phyloP scores from a whole-genome alignment of 345 rosid genomes.

The Aquilaria yunnanensis region DNA sequence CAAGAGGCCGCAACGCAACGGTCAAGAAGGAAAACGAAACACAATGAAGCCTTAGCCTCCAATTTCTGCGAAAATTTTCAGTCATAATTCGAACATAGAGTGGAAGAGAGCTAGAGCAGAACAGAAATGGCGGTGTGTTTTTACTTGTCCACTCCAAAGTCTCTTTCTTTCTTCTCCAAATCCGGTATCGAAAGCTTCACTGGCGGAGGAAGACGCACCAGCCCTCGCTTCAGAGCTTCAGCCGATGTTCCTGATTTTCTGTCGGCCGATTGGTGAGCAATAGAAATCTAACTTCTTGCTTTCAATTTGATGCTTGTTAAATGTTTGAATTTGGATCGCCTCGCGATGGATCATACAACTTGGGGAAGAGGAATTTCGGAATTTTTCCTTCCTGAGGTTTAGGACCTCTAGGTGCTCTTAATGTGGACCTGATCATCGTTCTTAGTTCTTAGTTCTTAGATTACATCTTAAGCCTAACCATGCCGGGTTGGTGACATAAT shows the following conservation, averaged over 20 bases:
- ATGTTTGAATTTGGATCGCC: too few species aligned
- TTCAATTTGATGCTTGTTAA: not conserved
- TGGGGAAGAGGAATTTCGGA: too few species aligned
- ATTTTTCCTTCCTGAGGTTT: too few species aligned
- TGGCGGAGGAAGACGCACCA: slow-evolving; percentile 14
- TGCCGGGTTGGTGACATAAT: too few species aligned
- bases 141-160: slow-evolving; percentile 26
- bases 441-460: too few species aligned
- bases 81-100: not conserved
- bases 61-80: too few species aligned
- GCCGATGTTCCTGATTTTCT: slow-evolving; percentile 85
- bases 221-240: slow-evolving; percentile 42
- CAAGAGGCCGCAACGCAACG: not conserved
- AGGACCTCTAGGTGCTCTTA: too few species aligned
- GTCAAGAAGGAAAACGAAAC: not conserved
- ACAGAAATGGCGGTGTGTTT: slow-evolving; percentile 54
- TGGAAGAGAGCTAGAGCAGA: not conserved
- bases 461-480: too few species aligned
- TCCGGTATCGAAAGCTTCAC: slow-evolving; percentile 23
- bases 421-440: too few species aligned
- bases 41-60: not conserved
- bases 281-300: not conserved
- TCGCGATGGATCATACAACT: too few species aligned
- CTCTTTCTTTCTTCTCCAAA: slow-evolving; percentile 26
- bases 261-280: slow-evolving; percentile 69